Conservation (phyloP, 2,329 filamentous ascomycete species). For the Sporothrix brunneoviolacea region DNA sequence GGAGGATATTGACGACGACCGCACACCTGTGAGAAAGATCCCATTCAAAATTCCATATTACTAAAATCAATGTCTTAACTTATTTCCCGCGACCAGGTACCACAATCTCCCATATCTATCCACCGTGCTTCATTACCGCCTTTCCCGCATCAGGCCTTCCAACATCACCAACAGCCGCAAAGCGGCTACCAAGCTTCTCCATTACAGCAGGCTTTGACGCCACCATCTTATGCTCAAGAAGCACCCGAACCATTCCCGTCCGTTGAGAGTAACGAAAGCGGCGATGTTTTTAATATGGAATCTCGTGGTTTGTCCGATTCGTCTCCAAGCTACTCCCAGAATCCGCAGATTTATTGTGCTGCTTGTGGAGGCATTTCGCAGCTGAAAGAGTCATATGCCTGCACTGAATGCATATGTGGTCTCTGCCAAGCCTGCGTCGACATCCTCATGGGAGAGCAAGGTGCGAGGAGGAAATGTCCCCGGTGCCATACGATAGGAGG, state of each 20-base stretch:
- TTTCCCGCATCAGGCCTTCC: constrained; percentile 43
- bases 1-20: constrained; percentile 83
- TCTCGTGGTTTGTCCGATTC: constrained; percentile 58
- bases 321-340: constrained; percentile 68
- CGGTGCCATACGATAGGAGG: constrained; percentile 72
- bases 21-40: constrained; percentile 66
- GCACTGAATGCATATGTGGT: constrained; percentile 92
- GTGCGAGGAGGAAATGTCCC: constrained; percentile 69
- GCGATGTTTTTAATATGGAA: constrained; percentile 66
- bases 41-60: neutral
- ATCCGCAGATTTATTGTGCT: constrained; percentile 86
- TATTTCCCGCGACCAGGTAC: constrained; percentile 40
- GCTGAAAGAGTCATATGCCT: constrained; percentile 81
- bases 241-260: constrained; percentile 78
- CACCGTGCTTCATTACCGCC: constrained; percentile 57
- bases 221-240: constrained; percentile 63
- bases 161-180: constrained; percentile 22
- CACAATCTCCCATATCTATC: constrained; percentile 58
- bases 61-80: neutral
- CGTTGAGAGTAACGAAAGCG: constrained; percentile 71
- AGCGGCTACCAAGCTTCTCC: constrained; percentile 77
- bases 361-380: constrained; percentile 72
- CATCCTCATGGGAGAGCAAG: constrained; percentile 68
- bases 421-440: constrained; percentile 85
- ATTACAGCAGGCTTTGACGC: constrained; percentile 82